phyloP scores from a whole-genome alignment of 2,329 filamentous ascomycete species.

The Ceratocystis albifundus region DNA sequence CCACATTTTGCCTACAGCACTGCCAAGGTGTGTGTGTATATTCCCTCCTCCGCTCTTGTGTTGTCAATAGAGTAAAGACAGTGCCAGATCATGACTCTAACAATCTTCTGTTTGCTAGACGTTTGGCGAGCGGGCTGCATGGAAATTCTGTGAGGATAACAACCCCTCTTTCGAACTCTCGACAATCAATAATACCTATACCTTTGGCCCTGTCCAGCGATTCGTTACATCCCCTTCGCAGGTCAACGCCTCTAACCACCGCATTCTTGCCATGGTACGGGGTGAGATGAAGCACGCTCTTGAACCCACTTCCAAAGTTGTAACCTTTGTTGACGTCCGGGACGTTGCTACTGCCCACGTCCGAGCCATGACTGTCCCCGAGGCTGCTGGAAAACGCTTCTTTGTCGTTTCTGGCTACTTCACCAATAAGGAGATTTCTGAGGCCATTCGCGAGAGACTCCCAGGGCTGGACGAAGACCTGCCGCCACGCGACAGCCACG shows the following conservation, averaged over 20 bases:
- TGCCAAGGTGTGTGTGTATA: slow-evolving; percentile 26
- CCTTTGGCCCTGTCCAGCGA: slow-evolving; percentile 49
- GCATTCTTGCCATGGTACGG: slow-evolving; percentile 50
- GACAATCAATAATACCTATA: slow-evolving; percentile 51
- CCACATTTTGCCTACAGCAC: slow-evolving; percentile 29
- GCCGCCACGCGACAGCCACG: slow-evolving; percentile 30
- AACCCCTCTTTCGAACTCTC: slow-evolving; percentile 46
- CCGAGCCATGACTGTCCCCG: slow-evolving; percentile 44
- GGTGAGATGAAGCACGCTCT: slow-evolving; percentile 50
- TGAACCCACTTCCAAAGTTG: slow-evolving; percentile 35
- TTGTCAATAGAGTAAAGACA: background rate
- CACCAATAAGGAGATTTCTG: slow-evolving; percentile 33
- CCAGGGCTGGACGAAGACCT: slow-evolving; percentile 28
- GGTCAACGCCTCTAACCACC: slow-evolving; percentile 47
- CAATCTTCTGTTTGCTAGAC: slow-evolving; percentile 28
- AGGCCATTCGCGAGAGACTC: slow-evolving; percentile 28
- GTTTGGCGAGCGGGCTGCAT: slow-evolving; percentile 56
- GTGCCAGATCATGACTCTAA: background rate
- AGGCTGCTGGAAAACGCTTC: slow-evolving; percentile 51
- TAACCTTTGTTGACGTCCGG: slow-evolving; percentile 45
- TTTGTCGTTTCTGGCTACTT: slow-evolving; percentile 39
- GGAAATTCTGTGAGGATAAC: slow-evolving; percentile 35
- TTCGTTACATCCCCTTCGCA: slow-evolving; percentile 35
- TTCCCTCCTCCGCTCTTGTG: background rate
- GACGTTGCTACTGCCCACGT: slow-evolving; percentile 55